These are phyloP conservation scores for Ensete glaucum DNA, from an alignment of 176 grass and related monocot genomes.

Conservation along the genomic window DNA sequence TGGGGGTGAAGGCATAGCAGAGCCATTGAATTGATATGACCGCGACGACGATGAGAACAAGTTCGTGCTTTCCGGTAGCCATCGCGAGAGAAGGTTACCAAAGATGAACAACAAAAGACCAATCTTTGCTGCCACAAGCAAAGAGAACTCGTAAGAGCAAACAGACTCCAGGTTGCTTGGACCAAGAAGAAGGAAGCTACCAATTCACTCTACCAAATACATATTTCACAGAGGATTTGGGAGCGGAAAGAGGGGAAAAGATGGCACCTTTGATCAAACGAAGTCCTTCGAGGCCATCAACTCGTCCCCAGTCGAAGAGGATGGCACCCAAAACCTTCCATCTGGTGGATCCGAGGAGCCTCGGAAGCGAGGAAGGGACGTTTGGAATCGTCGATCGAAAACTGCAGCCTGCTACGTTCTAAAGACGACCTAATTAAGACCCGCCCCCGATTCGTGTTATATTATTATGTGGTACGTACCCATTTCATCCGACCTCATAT, in stretches of 20 bases:
- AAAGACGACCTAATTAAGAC: no score
- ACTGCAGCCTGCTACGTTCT: no score
- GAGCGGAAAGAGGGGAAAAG: not conserved
- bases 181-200: not conserved
- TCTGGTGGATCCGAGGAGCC: not conserved
- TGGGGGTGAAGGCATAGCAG: conserved; percentile 50
- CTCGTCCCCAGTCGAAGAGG: not conserved
- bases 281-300: not conserved
- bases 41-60: conserved; percentile 22
- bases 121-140: not conserved
- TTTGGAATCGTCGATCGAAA: no score
- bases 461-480: no score
- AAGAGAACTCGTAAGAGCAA: not conserved
- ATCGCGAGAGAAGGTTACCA: not conserved
- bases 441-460: no score
- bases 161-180: no score
- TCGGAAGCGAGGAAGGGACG: no score
- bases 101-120: not conserved
- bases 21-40: conserved; percentile 32
- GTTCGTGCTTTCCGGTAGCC: conserved; percentile 9
- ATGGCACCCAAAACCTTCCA: not conserved
- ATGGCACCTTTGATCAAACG: not conserved
- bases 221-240: not conserved
- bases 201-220: not conserved
- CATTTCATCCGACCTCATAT: no score